phyloP scores from a whole-genome alignment of 306 rosid genomes.

The Trichosanthes cucumerina region DNA sequence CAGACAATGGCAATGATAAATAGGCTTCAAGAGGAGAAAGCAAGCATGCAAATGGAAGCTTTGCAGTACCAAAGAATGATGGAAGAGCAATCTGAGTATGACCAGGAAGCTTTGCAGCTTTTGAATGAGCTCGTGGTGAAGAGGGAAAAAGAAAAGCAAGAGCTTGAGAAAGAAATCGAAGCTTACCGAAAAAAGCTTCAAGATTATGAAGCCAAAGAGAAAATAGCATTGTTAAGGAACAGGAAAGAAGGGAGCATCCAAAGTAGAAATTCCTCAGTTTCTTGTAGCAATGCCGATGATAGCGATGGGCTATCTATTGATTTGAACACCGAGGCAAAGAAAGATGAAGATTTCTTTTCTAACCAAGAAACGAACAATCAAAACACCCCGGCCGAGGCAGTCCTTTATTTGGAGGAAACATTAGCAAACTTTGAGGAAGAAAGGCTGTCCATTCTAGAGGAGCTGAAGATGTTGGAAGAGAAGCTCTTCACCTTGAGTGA shows the following conservation, averaged over 20 bases:
- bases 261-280: conserved; percentile 61
- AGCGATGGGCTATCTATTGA: conserved; percentile 71
- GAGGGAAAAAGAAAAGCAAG: conserved; percentile 86
- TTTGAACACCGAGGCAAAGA: conserved; percentile 53
- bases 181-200: conserved; percentile 54
- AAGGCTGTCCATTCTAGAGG: conserved; percentile 69
- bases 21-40: conserved; percentile 95
- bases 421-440: conserved; percentile 80
- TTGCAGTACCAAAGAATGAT: conserved; percentile 96
- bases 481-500: conserved; percentile 61
- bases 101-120: conserved; percentile 90
- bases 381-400: conserved; percentile 75
- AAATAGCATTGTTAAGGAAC: conserved; percentile 32
- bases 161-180: conserved; percentile 73
- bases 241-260: conserved; percentile 44
- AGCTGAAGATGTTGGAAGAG: conserved; percentile 71
- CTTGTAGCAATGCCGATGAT: conserved; percentile 77
- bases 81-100: conserved; percentile 98
- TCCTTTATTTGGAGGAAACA: conserved; percentile 62
- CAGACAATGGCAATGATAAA: conserved; percentile 99
- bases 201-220: conserved; percentile 67
- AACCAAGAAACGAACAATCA: conserved; percentile 48
- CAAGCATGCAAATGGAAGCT: conserved; percentile 99
- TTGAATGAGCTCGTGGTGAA: conserved; percentile 80
- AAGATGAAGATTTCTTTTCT: conserved; percentile 40